Evolutionary conservation across 129 eudicot genomes (phyloP), one percentile per base, ranked within the genome.

Genomic region (Artemisia annua): DNA sequence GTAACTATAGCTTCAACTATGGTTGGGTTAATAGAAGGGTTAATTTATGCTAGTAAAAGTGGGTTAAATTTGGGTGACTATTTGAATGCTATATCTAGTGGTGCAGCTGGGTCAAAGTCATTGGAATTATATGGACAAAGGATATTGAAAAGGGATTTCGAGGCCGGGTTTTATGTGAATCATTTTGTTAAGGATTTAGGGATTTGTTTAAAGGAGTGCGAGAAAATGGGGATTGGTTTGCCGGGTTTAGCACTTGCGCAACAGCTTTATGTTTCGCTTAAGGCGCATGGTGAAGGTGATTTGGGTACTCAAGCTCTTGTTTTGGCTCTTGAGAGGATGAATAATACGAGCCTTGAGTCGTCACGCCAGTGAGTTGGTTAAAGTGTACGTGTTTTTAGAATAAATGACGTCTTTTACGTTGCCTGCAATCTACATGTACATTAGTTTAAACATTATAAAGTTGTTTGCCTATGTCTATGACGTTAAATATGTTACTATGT

Each of bases 221-320:
- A 94, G 76, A 86, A 70, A 3, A 94, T 94, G 99, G 93, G 97
- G 1, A 60, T 94, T 80, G 82, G 83, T 4, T 80, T 94, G 63
- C 99, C 99, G 39, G 99, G 99, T 22, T 78, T 94, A 69, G 99
- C 97, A 26, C 86, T 94, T 83, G 99, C 99, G 64, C 99, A 94
- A 73, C 99, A 94, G 85, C 92, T 94, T 44, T 94, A 94, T 79
- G 83, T 90, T 10, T 94, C 99, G 8, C 83, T 90, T 30, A 87
- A 90, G 81, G 99, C 99, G 55, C 89, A 90, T 54, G 97, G 99
- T 60, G 99, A 94, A 56, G 99, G 99, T 7, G 85, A 83, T 78
- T 83, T 94, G 80, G 99, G 99, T 2, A 94, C 99, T 3, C 99
- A 94, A 70, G 99, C 99, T 39, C 86, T 94, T 55, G 55, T 94